phyloP scores from a whole-genome alignment of 192 early-diverging fungal genomes.

The Cetraspora pellucida region DNA sequence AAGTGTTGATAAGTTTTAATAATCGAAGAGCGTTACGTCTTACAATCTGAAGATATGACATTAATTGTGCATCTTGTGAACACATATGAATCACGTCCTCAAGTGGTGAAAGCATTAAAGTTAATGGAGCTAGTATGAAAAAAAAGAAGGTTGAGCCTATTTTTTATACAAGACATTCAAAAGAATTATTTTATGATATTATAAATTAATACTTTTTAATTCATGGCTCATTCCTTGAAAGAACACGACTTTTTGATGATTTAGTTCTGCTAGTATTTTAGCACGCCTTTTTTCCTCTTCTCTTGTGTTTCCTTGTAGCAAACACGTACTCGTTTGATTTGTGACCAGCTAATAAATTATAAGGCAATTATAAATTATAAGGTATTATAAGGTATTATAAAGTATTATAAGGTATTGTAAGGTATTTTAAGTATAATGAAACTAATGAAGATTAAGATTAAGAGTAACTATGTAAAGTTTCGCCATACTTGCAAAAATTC shows the following conservation, averaged over 20 bases:
- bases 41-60: conserved; percentile 45
- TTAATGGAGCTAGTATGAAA: too few species aligned
- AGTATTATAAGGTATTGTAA: too few species aligned
- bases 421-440: background rate
- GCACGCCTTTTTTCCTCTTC: conserved; percentile 45
- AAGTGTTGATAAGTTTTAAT: conserved; percentile 58
- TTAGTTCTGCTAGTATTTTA: conserved; percentile 41
- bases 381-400: too few species aligned
- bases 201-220: conserved; percentile 20
- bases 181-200: too few species aligned
- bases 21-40: conserved; percentile 55
- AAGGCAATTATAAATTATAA: too few species aligned
- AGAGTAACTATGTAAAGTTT: too few species aligned
- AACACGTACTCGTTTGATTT: conserved; percentile 39
- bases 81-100: conserved; percentile 47
- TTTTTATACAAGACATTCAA: background rate
- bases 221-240: too few species aligned
- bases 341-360: conserved; percentile 34
- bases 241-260: conserved; percentile 46
- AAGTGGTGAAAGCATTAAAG: conserved; percentile 50
- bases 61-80: conserved; percentile 32
- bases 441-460: background rate
- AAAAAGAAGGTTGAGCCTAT: background rate
- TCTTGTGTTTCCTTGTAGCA: conserved; percentile 39
- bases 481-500: conserved; percentile 38